Conservation (phyloP, 352 stramenopile species). For the Globisporangium paroecandrum region DNA sequence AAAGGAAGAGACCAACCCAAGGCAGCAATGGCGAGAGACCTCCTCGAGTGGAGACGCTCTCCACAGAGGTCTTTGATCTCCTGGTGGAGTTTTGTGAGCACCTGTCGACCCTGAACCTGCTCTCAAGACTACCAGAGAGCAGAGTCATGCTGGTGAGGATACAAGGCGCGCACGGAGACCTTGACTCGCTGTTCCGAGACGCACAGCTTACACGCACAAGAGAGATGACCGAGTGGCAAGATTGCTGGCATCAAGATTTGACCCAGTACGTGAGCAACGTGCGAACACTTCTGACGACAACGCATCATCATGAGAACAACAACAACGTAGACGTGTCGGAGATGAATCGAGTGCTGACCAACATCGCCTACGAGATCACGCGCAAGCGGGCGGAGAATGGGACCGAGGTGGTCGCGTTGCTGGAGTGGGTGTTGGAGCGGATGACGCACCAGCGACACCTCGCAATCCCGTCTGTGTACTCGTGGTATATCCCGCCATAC, state of each 20-base stretch:
- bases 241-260: background rate
- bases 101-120: background rate
- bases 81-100: background rate
- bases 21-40: background rate
- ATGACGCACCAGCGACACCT: background rate
- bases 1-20: background rate
- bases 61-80: background rate
- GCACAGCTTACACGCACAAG: background rate
- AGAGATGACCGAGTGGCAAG: background rate
- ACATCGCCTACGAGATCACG: background rate
- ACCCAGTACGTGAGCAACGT: background rate
- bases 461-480: background rate
- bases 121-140: background rate
- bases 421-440: background rate
- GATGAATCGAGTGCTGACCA: background rate
- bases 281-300: background rate
- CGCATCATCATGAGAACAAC: background rate
- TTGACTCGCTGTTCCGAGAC: background rate
- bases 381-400: background rate
- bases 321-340: background rate
- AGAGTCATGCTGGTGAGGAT: background rate
- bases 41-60: background rate
- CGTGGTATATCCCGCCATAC: background rate
- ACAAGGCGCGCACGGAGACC: background rate
- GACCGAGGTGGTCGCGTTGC: background rate